Evolutionary conservation across 208 protist species (phyloP).

Genomic region (Porcisia hertigi): DNA sequence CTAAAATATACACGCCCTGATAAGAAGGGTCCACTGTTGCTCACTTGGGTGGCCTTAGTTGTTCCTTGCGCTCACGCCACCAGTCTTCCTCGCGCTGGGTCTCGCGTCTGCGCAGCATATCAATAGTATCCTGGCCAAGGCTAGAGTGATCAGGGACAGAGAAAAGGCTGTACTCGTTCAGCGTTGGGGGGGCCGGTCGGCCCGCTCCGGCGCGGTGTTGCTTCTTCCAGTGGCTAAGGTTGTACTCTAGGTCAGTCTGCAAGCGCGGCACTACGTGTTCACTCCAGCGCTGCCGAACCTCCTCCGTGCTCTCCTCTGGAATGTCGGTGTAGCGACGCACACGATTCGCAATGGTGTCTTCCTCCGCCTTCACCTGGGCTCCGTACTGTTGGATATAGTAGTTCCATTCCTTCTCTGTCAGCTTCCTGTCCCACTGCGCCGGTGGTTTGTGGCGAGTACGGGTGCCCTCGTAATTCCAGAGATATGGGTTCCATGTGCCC

Average conservation of each 20-base stretch:
- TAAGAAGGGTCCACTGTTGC: background rate
- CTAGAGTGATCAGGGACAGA: slow-evolving; percentile 68
- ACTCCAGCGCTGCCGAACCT: slow-evolving; percentile 79
- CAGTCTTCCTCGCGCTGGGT: slow-evolving; percentile 64
- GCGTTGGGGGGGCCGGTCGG: slow-evolving; percentile 30
- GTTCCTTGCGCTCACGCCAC: slow-evolving; percentile 72
- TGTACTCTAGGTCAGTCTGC: slow-evolving; percentile 82
- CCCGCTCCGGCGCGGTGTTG: slow-evolving; percentile 42
- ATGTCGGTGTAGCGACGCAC: slow-evolving; percentile 63
- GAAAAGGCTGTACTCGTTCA: slow-evolving; percentile 81
- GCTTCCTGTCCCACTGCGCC: slow-evolving; percentile 65
- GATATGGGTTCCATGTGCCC: slow-evolving; percentile 81
- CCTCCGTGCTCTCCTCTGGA: slow-evolving; percentile 52
- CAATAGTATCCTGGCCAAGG: slow-evolving; percentile 79
- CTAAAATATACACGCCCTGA: background rate
- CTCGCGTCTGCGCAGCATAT: slow-evolving; percentile 77
- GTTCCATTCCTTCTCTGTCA: slow-evolving; percentile 81
- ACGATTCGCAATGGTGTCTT: slow-evolving; percentile 56
- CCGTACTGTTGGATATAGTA: slow-evolving; percentile 77
- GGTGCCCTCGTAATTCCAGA: slow-evolving; percentile 70
- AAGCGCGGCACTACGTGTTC: slow-evolving; percentile 64
- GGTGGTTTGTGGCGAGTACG: slow-evolving; percentile 38
- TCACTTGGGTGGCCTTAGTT: slow-evolving; percentile 74
- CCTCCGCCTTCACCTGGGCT: slow-evolving; percentile 78
- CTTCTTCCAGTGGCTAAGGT: slow-evolving; percentile 69